phyloP scores from a whole-genome alignment of 257 asterid genomes.

The Jasminum sambac region DNA sequence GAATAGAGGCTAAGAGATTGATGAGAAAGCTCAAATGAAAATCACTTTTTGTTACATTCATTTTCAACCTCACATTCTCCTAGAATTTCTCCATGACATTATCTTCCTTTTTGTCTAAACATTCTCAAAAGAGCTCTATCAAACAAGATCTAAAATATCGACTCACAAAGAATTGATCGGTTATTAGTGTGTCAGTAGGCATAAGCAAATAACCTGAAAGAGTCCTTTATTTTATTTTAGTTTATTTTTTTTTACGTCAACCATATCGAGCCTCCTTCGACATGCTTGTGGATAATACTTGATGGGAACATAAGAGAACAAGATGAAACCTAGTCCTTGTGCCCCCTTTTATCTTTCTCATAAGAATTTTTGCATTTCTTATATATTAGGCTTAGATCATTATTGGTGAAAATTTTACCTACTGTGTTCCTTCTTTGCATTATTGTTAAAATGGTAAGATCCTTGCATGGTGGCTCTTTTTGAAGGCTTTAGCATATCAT shows the following conservation, averaged over 20 bases:
- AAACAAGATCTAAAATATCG: neutral
- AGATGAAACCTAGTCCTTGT: neutral
- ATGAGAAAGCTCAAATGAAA: no score
- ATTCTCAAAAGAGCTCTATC: no score
- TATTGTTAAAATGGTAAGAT: neutral
- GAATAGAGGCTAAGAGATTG: no score
- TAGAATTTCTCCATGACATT: no score
- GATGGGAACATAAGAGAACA: neutral
- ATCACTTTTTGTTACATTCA: no score
- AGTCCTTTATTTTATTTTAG: no score
- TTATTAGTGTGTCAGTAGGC: neutral
- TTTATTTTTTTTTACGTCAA: neutral
- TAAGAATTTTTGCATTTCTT: neutral
- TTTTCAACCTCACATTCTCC: no score
- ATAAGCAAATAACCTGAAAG: neutral
- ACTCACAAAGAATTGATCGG: slow-evolving; percentile 1
- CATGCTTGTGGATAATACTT: neutral
- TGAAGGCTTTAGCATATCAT: neutral
- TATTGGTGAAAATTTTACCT: neutral
- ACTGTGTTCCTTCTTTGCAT: neutral
- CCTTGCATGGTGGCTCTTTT: neutral
- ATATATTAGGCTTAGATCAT: neutral
- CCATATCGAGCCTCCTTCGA: neutral
- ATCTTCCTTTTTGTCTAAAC: no score
- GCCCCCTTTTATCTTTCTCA: neutral